Evolutionary conservation across 257 asterid species (phyloP).

Genomic region (Solanum virginianum): DNA sequence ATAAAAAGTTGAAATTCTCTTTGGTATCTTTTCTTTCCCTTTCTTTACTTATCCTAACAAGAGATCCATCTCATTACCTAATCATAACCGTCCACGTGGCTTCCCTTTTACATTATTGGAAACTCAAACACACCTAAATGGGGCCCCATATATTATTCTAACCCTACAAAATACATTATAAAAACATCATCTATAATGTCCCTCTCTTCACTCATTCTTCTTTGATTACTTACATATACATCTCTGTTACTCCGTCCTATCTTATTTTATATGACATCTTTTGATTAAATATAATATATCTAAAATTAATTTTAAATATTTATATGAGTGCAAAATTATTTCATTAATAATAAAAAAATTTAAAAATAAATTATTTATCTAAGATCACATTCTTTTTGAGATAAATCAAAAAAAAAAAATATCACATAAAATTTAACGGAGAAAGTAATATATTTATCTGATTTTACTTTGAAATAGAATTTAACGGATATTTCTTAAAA

Average conservation of each 20-base stretch:
- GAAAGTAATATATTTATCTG: not conserved
- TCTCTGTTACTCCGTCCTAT: no score
- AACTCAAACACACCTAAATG: not conserved
- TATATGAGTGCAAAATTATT: no score
- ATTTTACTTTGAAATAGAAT: not conserved
- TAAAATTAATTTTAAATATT: no score
- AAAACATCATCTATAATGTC: not conserved
- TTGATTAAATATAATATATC: no score
- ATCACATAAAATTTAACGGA: no score
- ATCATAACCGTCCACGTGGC: constrained; percentile 26
- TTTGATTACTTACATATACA: no score
- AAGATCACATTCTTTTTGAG: no score
- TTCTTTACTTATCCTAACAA: not conserved
- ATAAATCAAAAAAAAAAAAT: no score
- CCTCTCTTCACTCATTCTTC: not conserved
- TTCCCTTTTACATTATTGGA: not conserved
- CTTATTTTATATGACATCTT: no score
- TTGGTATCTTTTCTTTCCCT: not conserved
- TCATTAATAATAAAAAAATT: no score
- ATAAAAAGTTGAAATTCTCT: not conserved
- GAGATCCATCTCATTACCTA: constrained; percentile 9
- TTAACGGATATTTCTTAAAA: not conserved
- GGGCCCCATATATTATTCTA: constrained; percentile 8
- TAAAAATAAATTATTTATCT: no score
- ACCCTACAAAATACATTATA: not conserved